These are phyloP conservation scores for Sphaceloma murrayae DNA, from an alignment of 2,329 filamentous ascomycete genomes.

Conservation along the genomic window DNA sequence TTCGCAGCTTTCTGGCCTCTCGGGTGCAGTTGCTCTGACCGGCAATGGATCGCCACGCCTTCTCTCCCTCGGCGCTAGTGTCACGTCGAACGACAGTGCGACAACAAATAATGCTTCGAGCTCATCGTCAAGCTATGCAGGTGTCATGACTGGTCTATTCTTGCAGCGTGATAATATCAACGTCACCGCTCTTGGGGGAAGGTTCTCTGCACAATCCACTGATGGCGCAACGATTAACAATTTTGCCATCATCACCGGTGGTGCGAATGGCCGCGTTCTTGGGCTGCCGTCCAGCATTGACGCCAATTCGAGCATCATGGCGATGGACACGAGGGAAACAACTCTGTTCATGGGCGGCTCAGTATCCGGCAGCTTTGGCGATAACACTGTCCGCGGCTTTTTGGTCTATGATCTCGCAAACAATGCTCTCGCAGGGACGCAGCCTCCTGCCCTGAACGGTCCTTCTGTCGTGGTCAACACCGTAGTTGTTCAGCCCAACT, in stretches of 20 bases:
- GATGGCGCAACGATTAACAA: slow-evolving; percentile 69
- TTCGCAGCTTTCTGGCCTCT: slow-evolving; percentile 63
- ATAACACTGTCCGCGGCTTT: slow-evolving; percentile 58
- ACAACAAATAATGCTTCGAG: slow-evolving; percentile 37
- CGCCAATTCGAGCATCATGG: slow-evolving; percentile 62
- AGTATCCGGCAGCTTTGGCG: slow-evolving; percentile 60
- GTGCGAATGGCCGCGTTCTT: slow-evolving; percentile 54
- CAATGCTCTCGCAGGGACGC: slow-evolving; percentile 51
- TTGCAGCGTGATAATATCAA: slow-evolving; percentile 62
- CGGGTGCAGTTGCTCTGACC: slow-evolving; percentile 60
- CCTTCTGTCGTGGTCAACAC: slow-evolving; percentile 62
- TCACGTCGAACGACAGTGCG: slow-evolving; percentile 33
- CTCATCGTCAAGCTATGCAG: slow-evolving; percentile 27
- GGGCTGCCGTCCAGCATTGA: slow-evolving; percentile 61
- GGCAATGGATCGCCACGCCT: slow-evolving; percentile 32
- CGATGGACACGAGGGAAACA: slow-evolving; percentile 57
- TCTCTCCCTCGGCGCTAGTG: slow-evolving; percentile 39
- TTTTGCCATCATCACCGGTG: slow-evolving; percentile 69
- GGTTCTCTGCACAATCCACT: slow-evolving; percentile 62
- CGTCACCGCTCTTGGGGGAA: slow-evolving; percentile 78
- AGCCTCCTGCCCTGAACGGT: slow-evolving; percentile 68
- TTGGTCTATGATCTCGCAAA: slow-evolving; percentile 66
- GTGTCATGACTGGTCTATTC: slow-evolving; percentile 70
- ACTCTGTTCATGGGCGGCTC: slow-evolving; percentile 74
- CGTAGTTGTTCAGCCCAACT: slow-evolving; percentile 62